These are phyloP conservation scores for Hyphodiscus hymeniophilus DNA, from an alignment of 495 filamentous ascomycete species.

Conservation along the genomic window DNA sequence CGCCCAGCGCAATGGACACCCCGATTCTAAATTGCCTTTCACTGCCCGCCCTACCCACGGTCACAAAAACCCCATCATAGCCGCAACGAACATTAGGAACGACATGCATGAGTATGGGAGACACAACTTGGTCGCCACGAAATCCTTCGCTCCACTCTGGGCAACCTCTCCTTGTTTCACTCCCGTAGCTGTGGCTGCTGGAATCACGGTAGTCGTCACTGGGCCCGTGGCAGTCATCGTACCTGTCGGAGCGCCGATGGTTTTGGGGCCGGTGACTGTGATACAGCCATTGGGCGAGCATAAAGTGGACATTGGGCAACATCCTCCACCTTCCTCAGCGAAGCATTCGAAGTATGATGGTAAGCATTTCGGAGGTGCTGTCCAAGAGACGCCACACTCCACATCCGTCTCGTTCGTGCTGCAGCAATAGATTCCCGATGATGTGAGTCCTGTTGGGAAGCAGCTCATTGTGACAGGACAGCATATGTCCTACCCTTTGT, in stretches of 20 bases:
- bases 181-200: constrained; percentile 19
- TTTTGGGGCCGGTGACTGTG: background rate
- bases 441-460: background rate
- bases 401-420: constrained; percentile 5
- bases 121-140: background rate
- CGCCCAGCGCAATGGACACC: too few species aligned
- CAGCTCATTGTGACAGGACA: constrained; percentile 16
- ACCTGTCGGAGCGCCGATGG: background rate
- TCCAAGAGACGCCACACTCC: constrained; percentile 5
- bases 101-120: constrained; percentile 13
- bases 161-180: constrained; percentile 19
- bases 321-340: constrained; percentile 11
- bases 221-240: constrained; percentile 11
- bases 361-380: constrained; percentile 12
- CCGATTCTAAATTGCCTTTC: too few species aligned
- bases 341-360: constrained; percentile 8
- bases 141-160: constrained; percentile 6
- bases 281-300: constrained; percentile 19
- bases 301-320: constrained; percentile 8
- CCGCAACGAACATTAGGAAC: constrained; percentile 6
- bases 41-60: too few species aligned
- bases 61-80: constrained; percentile 10
- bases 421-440: constrained; percentile 19
- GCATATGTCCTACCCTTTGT: constrained; percentile 14
- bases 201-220: constrained; percentile 20